Evolutionary conservation across 225 moss, liverwort and hornwort species (phyloP), one percentile per base, ranked within the genome.

Genomic region (Pseudoscleropodium purum): DNA sequence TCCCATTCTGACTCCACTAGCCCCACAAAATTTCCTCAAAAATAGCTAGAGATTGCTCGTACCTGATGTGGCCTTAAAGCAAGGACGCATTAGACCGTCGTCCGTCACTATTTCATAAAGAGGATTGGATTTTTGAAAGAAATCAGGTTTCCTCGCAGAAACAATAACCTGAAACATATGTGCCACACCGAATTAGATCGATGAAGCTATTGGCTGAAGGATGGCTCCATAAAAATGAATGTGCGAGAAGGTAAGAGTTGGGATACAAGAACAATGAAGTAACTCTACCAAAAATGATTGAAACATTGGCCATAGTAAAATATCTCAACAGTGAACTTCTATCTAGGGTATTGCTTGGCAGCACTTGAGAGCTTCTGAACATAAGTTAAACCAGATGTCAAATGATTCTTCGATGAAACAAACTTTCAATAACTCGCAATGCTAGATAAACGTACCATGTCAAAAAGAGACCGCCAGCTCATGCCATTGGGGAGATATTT

Each of bases 51-150:
- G 57, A 82, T 41, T 80, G 37, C 75, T 25, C 39, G 65, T 92
- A 97, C 97, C 97, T 93, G 96, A 94, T 66, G 94, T 97, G 75
- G 97, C 97, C 89, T 95, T 97, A 75, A 95, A 95, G 85, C 95
- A 95, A 82, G 96, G 97, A 75, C 97, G 95, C 97, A 97, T 97
- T n/a, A 97, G 93, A 79, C 97, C 97, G 60, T 97, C 97, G 88
- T 95, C 94, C 75, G 97, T 96, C 49, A 96, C 96, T 75, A 97
- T 94, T 91, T 97, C 97, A 87, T 97, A 97, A 37, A 97, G 92
- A 86, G 97, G 96, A 89, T 95, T 96, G 83, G 95, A 97, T 64
- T 95, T 95, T 79, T 96, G 96, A 83, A 97, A 97, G 75, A 97
- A 97, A 84, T 97, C 97, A 84, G 97, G 97, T 86, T 97, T 97